Base-by-base conservation (phyloP, 106 monocot genomes). In the Dendrobium chrysotoxum region DNA sequence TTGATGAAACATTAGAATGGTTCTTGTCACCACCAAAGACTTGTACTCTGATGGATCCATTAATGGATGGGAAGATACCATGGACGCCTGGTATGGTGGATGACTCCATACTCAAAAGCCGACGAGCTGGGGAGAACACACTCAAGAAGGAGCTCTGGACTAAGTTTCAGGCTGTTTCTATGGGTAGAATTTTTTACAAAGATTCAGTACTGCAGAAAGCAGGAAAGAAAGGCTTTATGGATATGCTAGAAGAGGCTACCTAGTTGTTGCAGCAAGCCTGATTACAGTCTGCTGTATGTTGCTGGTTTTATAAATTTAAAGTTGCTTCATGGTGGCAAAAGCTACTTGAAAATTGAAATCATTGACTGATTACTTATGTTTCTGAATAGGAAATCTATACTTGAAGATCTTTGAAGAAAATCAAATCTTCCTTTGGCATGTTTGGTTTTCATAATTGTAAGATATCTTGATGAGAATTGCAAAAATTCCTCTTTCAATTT, bases 71-170 rank as follows among this genome's bases (percentile, higher is more conserved):
- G 30, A 90, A 90, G 39, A 54, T 79, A 18, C 18, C 75, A 72
- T 83, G 79, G 67, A 85, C 80, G 5, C 83, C 82, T n/a, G 67
- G 20, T 31, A 78, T 77, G 57, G 23, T 83, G 7, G 88, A 80
- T 61, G 88, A 86, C 72, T 88, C 89, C 1, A 44, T 78, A 1
- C 47, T 21, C 8, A 86, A 79, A 75, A 87, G 86, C 65, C 89
- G 83, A 53, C 84, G 79, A 18, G 35, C 88, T 38, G 97, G 97
- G 75, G 97, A 98, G 81, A 80, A 65, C 66, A 98, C 97, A 17
- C 86, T 98, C 2, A 98, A 98, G 85, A 94, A 76, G 79, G 97
- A 98, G 81, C 85, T 94, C 18, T 98, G 97, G 97, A 86, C 88
- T 55, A 87, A 81, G 79, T 98, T 98, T 75, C 91, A 94, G 64